phyloP scores from a whole-genome alignment of 805 yeast species.

The Lipomyces sp. region DNA sequence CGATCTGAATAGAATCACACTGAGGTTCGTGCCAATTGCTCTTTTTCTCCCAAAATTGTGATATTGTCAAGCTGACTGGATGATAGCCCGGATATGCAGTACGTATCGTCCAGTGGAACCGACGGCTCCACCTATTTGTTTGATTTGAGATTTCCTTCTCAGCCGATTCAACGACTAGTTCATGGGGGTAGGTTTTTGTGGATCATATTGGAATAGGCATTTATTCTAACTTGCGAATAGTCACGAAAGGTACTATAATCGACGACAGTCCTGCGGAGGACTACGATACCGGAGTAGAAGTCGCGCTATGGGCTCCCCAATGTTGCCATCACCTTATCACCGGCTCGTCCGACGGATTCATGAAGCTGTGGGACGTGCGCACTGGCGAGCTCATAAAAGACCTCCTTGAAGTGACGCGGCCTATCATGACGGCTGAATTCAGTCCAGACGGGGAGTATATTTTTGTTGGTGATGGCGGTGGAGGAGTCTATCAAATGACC shows the following conservation, averaged over 20 bases:
- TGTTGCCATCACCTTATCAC: constrained; percentile 1
- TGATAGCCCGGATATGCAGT: constrained; percentile 1
- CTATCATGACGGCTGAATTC: constrained; percentile 7
- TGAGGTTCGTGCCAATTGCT: background rate
- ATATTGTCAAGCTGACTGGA: background rate
- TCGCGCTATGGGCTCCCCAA: constrained; percentile 5
- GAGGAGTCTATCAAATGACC: background rate
- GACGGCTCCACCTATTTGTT: constrained; percentile 11
- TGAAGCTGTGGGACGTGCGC: constrained; percentile 17
- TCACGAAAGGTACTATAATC: background rate
- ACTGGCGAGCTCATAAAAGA: constrained; percentile 5
- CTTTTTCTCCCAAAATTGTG: background rate
- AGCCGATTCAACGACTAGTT: background rate
- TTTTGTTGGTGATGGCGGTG: constrained; percentile 7
- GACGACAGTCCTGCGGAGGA: background rate
- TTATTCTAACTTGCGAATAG: background rate
- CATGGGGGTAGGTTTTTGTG: constrained; percentile 3
- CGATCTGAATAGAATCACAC: constrained; percentile 3
- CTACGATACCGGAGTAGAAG: constrained; percentile 7
- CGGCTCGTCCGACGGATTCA: constrained; percentile 10
- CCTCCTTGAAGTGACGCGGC: background rate
- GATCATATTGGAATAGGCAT: too few relatives aligned
- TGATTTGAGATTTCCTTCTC: background rate
- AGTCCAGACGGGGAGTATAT: constrained; percentile 3
- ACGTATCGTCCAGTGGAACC: constrained; percentile 4